These are phyloP conservation scores for Hypoxylon sp. DNA, from an alignment of 2,329 filamentous ascomycete genomes.

Conservation along the genomic window DNA sequence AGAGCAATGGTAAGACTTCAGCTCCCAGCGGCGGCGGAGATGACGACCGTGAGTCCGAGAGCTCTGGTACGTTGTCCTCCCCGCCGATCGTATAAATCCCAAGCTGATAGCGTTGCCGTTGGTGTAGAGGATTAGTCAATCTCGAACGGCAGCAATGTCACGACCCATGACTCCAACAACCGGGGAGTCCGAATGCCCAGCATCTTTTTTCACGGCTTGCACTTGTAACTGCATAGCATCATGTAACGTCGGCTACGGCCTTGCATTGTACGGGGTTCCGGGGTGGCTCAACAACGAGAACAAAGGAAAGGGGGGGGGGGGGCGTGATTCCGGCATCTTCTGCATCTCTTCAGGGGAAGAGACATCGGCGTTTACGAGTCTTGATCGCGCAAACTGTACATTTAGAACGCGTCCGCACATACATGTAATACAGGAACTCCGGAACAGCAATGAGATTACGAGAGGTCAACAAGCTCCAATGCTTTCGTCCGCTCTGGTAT, in stretches of 20 bases:
- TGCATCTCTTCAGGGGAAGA: slow-evolving; percentile 35
- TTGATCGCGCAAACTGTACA: slow-evolving; percentile 31
- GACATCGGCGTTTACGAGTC: slow-evolving; percentile 29
- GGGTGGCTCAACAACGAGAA: slow-evolving; percentile 25
- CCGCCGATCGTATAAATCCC: slow-evolving; percentile 50
- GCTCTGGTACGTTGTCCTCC: slow-evolving; percentile 64
- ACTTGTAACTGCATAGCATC: slow-evolving; percentile 18
- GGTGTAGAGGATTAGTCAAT: neutral
- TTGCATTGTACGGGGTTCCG: slow-evolving; percentile 41
- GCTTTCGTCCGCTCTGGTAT: slow-evolving; percentile 5
- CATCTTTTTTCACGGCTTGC: slow-evolving; percentile 8
- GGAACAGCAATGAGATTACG: neutral
- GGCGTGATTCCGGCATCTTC: slow-evolving; percentile 32
- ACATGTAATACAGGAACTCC: slow-evolving; percentile 30
- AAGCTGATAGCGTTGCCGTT: slow-evolving; percentile 7
- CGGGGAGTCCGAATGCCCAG: slow-evolving; percentile 11
- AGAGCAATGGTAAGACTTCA: slow-evolving; percentile 56
- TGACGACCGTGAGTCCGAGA: slow-evolving; percentile 62
- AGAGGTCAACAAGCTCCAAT: slow-evolving; percentile 11
- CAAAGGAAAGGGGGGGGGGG: slow-evolving; percentile 1
- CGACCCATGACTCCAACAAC: neutral
- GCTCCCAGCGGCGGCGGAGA: slow-evolving; percentile 34
- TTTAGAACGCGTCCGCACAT: slow-evolving; percentile 38
- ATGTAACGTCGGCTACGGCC: slow-evolving; percentile 39
- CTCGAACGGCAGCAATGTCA: slow-evolving; percentile 1